These are phyloP conservation scores for Pythium phragmiticola DNA, from an alignment of 352 stramenopile genomes.

Conservation along the genomic window DNA sequence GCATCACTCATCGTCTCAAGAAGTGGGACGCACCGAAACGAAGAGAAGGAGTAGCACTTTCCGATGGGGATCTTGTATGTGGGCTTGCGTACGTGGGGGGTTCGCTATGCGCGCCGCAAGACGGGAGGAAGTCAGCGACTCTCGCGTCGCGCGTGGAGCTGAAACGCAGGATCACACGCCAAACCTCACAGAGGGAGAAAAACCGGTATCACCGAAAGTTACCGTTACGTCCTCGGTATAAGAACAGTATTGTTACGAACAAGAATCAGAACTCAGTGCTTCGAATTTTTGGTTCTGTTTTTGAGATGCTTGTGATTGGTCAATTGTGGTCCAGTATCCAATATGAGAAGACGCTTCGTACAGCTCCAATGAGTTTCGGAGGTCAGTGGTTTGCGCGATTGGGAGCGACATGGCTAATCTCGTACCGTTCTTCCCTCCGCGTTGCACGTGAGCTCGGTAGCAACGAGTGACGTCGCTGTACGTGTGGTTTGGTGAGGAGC, in stretches of 20 bases:
- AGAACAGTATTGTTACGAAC: not conserved
- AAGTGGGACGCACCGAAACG: not conserved
- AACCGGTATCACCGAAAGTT: not conserved
- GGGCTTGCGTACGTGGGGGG: not conserved
- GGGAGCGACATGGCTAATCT: no score
- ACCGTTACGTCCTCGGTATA: not conserved
- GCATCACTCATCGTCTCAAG: conserved; percentile 4
- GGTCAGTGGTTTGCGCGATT: no score
- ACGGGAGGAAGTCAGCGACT: not conserved
- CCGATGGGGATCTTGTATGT: not conserved
- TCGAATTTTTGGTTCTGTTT: no score
- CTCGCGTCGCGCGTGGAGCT: not conserved
- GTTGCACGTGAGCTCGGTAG: no score
- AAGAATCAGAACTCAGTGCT: no score
- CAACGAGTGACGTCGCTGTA: no score
- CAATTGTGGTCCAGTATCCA: no score
- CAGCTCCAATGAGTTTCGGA: no score
- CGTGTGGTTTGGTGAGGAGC: no score
- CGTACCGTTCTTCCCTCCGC: no score
- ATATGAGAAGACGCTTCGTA: no score
- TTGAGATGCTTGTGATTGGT: no score
- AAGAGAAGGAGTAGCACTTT: not conserved
- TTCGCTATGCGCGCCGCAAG: not conserved
- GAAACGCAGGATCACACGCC: not conserved
- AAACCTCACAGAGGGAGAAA: not conserved